A percentile compares a stretch with the other conserved stretches of the same genome.
Conservation (phyloP, 495 filamentous ascomycete genomes). For the Penicillium simplicissimum region DNA sequence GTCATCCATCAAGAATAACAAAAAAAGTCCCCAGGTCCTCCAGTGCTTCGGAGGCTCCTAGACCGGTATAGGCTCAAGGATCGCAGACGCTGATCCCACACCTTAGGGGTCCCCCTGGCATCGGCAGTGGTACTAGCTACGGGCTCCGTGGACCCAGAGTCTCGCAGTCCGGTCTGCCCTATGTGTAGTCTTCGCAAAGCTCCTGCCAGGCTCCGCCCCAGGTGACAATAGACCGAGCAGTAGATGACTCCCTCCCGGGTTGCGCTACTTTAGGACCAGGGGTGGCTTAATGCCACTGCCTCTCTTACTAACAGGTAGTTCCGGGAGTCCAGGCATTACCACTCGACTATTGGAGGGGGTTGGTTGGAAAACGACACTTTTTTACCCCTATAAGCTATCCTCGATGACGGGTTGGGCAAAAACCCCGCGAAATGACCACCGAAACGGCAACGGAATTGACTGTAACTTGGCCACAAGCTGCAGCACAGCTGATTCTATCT, state of each 20-base stretch:
- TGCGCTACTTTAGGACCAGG: neutral
- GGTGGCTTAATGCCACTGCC: neutral
- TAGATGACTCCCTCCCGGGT: neutral
- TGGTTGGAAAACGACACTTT: neutral
- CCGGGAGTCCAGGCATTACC: constrained; percentile 3
- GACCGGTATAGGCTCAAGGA: constrained; percentile 8
- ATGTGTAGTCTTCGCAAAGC: constrained; percentile 8
- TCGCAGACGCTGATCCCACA: constrained; percentile 6
- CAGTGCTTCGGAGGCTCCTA: constrained; percentile 2
- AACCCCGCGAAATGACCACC: neutral
- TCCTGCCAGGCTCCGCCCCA: neutral
- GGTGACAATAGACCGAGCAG: constrained; percentile 4
- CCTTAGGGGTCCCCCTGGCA: neutral
- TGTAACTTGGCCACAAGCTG: neutral
- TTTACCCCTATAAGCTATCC: neutral
- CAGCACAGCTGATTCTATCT: neutral
- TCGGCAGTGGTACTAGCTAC: constrained; percentile 7
- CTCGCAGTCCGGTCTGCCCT: constrained; percentile 1
- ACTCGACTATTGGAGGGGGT: constrained; percentile 7
- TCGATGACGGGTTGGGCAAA: neutral
- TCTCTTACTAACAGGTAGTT: neutral
- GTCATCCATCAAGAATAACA: neutral
- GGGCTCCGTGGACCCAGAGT: neutral
- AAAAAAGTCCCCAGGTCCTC: constrained; percentile 3
- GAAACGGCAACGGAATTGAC: neutral